Conservation (phyloP, 2,329 filamentous ascomycete genomes). For the Myriosclerotinia scirpicola region DNA sequence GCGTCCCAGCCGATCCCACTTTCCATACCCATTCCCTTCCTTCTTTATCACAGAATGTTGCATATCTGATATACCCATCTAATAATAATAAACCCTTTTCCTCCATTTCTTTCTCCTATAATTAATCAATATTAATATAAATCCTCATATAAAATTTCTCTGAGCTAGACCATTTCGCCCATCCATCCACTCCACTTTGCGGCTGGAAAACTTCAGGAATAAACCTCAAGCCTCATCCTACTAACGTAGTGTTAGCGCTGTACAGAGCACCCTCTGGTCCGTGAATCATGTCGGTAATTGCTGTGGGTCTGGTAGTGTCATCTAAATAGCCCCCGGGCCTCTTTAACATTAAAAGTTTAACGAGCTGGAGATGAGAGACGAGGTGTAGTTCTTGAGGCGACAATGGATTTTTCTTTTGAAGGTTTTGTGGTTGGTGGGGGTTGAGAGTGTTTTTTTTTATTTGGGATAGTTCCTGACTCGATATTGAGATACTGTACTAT, state of each 20-base stretch:
- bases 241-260: not conserved
- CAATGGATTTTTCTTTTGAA: no score
- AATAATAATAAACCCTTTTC: not conserved
- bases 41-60: not conserved
- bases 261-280: not conserved
- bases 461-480: no score
- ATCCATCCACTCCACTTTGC: no score
- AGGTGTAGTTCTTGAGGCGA: no score
- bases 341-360: not conserved
- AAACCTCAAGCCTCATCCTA: not conserved
- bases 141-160: not conserved
- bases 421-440: no score
- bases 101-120: not conserved
- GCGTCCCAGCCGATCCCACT: not conserved
- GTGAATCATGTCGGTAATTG: not conserved
- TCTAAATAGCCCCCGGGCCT: not conserved
- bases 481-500: no score
- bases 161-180: not conserved
- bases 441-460: no score
- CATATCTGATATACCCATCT: constrained; percentile 19
- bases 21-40: not conserved
- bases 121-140: not conserved
- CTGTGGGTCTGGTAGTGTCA: not conserved
- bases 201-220: not conserved
- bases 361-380: no score